These are phyloP conservation scores for Phalaenopsis equestris DNA, from an alignment of 106 monocot species.

Conservation along the genomic window DNA sequence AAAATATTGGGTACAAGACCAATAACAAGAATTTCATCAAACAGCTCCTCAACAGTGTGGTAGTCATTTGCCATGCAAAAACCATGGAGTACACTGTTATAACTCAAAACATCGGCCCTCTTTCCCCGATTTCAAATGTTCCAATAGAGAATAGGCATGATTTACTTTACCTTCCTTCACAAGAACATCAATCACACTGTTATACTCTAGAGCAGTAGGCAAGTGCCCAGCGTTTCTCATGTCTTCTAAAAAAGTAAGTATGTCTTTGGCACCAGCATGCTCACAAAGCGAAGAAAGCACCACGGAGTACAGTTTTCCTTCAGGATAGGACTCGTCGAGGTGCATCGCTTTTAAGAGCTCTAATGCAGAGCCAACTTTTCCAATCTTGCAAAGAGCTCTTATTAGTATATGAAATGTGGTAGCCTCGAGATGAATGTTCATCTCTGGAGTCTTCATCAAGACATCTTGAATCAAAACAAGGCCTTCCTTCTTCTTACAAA, in stretches of 20 bases:
- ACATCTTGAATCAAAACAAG: constrained; percentile 44
- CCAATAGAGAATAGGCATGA: constrained; percentile 45
- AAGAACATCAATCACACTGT: constrained; percentile 39
- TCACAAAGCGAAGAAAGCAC: constrained; percentile 37
- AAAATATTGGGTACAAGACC: constrained; percentile 40
- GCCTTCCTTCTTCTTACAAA: constrained; percentile 38
- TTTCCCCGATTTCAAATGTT: constrained; percentile 38
- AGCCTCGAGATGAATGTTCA: constrained; percentile 39
- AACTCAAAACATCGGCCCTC: constrained; percentile 30
- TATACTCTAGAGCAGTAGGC: constrained; percentile 33
- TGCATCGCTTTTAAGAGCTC: constrained; percentile 43
- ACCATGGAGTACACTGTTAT: constrained; percentile 39
- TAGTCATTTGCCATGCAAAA: constrained; percentile 28
- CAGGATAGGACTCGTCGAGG: constrained; percentile 29
- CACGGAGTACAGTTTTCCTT: constrained; percentile 37
- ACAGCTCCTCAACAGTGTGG: constrained; percentile 38
- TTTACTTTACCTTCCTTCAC: constrained; percentile 37
- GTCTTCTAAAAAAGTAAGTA: constrained; percentile 34
- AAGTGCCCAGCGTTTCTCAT: constrained; percentile 37
- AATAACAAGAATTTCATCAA: constrained; percentile 74
- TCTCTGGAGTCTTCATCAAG: constrained; percentile 29
- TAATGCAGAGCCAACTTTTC: constrained; percentile 30
- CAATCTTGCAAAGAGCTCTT: constrained; percentile 44
- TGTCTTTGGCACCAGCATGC: constrained; percentile 8
- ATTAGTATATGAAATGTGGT: constrained; percentile 50